Percentiles rank a stretch among this genome's conserved stretches.
Evolutionary conservation across 345 rosid genomes (phyloP).

Genomic region (Mercurialis annua): DNA sequence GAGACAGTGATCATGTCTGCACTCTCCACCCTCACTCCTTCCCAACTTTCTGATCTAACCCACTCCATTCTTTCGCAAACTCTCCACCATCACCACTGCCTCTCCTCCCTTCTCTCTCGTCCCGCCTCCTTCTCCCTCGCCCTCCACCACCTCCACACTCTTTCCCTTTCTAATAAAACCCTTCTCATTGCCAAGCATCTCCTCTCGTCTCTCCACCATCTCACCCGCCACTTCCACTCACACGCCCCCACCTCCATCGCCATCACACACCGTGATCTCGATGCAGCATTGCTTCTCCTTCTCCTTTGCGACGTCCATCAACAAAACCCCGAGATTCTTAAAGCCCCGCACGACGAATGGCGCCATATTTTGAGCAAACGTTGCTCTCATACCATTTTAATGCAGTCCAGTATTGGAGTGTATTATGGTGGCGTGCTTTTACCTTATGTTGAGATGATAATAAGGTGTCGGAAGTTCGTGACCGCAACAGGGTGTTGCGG

Average conservation of each 20-base stretch:
- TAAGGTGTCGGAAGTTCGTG: constrained; percentile 60
- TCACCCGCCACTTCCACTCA: constrained; percentile 44
- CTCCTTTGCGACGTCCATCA: constrained; percentile 77
- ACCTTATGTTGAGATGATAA: constrained; percentile 59
- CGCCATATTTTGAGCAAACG: constrained; percentile 34
- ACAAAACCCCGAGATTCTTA: constrained; percentile 49
- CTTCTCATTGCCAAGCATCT: constrained; percentile 80
- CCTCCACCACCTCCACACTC: constrained; percentile 73
- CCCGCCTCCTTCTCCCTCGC: constrained; percentile 71
- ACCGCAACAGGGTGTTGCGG: constrained; percentile 34
- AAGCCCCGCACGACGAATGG: constrained; percentile 49
- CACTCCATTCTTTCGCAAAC: constrained; percentile 46
- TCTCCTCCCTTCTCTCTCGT: constrained; percentile 66
- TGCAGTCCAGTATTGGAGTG: constrained; percentile 39
- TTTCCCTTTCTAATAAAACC: constrained; percentile 60
- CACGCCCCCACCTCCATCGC: constrained; percentile 23
- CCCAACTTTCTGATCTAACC: constrained; percentile 49
- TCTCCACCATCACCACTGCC: constrained; percentile 55
- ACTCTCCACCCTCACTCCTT: constrained; percentile 53
- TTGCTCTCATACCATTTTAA: constrained; percentile 36
- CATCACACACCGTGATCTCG: constrained; percentile 62
- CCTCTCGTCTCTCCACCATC: constrained; percentile 64
- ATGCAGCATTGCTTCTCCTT: constrained; percentile 72
- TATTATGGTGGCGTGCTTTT: constrained; percentile 53
- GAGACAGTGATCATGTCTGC: constrained; percentile 52